Evolutionary conservation across 1,284 basidiomycete genomes (phyloP).

Genomic region (Quambalaria eucalypti): DNA sequence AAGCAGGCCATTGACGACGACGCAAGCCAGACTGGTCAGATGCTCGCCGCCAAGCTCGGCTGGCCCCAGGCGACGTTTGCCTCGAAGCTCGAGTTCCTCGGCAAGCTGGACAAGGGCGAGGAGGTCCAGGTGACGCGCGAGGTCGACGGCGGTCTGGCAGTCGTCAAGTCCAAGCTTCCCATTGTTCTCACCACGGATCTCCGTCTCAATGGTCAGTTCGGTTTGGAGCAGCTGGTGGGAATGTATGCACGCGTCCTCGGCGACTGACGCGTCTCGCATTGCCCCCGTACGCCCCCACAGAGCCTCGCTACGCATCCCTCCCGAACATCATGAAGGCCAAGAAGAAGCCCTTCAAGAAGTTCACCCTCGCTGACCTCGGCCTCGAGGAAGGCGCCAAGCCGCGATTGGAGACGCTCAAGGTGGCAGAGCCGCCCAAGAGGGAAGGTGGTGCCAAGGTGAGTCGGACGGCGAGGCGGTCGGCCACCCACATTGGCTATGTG

Average conservation of each 20-base stretch:
- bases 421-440: constrained; percentile 83
- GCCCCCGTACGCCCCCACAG: constrained; percentile 8
- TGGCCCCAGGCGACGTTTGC: constrained; percentile 96
- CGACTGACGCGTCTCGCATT: neutral
- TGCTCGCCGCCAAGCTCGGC: constrained; percentile 83
- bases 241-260: neutral
- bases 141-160: constrained; percentile 87
- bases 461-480: constrained; percentile 15
- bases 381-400: constrained; percentile 63
- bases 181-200: constrained; percentile 87
- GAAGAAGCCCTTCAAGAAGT: constrained; percentile 89
- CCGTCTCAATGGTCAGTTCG: constrained; percentile 50
- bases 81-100: constrained; percentile 67
- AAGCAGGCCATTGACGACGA: constrained; percentile 99
- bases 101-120: constrained; percentile 57
- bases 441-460: constrained; percentile 90
- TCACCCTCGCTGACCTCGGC: constrained; percentile 71
- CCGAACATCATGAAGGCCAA: constrained; percentile 61
- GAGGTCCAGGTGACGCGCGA: constrained; percentile 72
- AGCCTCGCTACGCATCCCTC: constrained; percentile 46
- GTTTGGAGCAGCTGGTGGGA: neutral
- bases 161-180: constrained; percentile 71
- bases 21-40: constrained; percentile 91
- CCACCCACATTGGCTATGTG: too few relatives aligned
- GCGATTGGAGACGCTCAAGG: constrained; percentile 74